Evolutionary conservation across 441 rosid species (phyloP).

Genomic region (Euphorbia celastroides): DNA sequence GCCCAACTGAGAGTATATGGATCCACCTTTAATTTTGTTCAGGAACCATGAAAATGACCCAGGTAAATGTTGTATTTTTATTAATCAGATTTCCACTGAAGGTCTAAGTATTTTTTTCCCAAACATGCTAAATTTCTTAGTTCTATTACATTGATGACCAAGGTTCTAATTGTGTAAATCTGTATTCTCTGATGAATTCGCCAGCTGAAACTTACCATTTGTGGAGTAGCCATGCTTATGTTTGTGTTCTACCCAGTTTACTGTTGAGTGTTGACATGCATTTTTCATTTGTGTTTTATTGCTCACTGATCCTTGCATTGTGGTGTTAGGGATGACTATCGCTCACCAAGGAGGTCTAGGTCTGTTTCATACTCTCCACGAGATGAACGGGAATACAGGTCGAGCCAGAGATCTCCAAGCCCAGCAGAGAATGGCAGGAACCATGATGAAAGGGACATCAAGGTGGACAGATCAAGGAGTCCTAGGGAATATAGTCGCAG

Average conservation of each 20-base stretch:
- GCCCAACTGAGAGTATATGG: slow-evolving; percentile 44
- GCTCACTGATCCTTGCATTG: slow-evolving; percentile 34
- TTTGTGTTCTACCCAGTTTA: slow-evolving; percentile 9
- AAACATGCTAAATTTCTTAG: slow-evolving; percentile 20
- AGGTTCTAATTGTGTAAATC: background rate
- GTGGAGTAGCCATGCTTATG: slow-evolving; percentile 5
- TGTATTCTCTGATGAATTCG: slow-evolving; percentile 7
- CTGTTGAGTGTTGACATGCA: background rate
- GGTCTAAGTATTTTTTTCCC: slow-evolving; percentile 18
- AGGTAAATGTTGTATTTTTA: slow-evolving; percentile 47
- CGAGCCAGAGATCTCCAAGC: slow-evolving; percentile 38
- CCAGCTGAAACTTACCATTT: slow-evolving; percentile 3
- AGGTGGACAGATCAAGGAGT: slow-evolving; percentile 43
- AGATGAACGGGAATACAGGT: slow-evolving; percentile 37
- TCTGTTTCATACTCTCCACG: slow-evolving; percentile 48
- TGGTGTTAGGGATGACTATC: slow-evolving; percentile 35
- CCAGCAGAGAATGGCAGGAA: slow-evolving; percentile 45
- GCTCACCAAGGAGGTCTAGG: slow-evolving; percentile 46
- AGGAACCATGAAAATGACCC: slow-evolving; percentile 41
- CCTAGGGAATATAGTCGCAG: slow-evolving; percentile 28
- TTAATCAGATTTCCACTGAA: slow-evolving; percentile 31
- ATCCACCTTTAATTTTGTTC: slow-evolving; percentile 50
- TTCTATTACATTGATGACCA: background rate
- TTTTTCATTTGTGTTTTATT: slow-evolving; percentile 4
- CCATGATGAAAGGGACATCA: slow-evolving; percentile 33